Conservation (phyloP, 495 filamentous ascomycete species). For the Aspergillus nidulans region DNA sequence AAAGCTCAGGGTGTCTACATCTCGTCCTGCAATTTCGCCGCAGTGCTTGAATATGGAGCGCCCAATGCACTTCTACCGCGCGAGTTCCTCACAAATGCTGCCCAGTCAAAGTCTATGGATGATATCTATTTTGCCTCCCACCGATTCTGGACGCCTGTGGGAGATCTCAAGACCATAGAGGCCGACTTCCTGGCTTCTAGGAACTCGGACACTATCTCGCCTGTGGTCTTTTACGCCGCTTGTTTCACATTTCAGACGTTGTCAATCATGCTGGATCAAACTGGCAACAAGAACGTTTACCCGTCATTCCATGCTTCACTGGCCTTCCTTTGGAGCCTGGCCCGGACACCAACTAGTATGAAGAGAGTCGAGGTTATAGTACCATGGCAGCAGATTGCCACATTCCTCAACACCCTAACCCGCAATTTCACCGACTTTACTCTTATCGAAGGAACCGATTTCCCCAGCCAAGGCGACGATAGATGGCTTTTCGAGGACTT, state of each 20-base stretch:
- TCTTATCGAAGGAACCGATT: conserved; percentile 46
- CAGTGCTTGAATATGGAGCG: conserved; percentile 58
- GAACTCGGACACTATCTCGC: conserved; percentile 13
- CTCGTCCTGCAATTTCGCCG: conserved; percentile 48
- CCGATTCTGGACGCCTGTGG: conserved; percentile 11
- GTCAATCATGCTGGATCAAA: conserved; percentile 52
- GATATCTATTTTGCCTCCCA: conserved; percentile 20
- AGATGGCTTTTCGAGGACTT: conserved; percentile 84
- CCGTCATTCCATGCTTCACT: conserved; percentile 66
- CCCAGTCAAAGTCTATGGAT: conserved; percentile 32
- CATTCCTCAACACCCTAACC: conserved; percentile 61
- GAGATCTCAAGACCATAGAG: conserved; percentile 10
- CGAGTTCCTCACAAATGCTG: conserved; percentile 35
- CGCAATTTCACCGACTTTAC: conserved; percentile 35
- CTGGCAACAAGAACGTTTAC: conserved; percentile 59
- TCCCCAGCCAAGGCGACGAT: conserved; percentile 49
- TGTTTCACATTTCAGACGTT: conserved; percentile 46
- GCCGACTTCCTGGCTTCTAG: conserved; percentile 12
- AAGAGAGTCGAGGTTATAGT: conserved; percentile 50
- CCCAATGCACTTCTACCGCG: conserved; percentile 38
- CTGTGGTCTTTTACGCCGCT: conserved; percentile 31
- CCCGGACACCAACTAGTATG: conserved; percentile 48
- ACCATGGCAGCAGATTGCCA: conserved; percentile 63
- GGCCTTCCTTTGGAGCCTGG: conserved; percentile 61
- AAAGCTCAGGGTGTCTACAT: conserved; percentile 58